Evolutionary conservation across 257 asterid species (phyloP).

Genomic region (Leonotis leonurus): DNA sequence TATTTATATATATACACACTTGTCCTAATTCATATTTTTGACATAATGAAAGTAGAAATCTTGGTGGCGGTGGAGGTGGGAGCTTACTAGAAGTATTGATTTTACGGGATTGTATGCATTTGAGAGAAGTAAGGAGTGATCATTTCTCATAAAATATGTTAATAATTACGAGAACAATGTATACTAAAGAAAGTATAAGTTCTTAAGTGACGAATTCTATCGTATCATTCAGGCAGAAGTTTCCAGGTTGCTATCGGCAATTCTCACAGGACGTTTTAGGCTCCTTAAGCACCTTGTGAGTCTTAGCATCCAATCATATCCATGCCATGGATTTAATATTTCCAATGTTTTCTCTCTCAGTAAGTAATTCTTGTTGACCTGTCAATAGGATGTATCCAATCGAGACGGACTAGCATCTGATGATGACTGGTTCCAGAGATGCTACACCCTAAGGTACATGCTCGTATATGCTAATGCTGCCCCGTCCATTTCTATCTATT

Average conservation of each 20-base stretch:
- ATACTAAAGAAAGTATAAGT: background rate
- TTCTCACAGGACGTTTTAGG: conserved; percentile 59
- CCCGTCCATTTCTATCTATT: background rate
- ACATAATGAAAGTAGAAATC: conserved; percentile 39
- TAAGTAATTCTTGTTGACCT: conserved; percentile 11
- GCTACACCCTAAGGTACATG: conserved; percentile 48
- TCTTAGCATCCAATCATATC: conserved; percentile 8
- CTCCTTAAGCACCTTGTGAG: conserved; percentile 70
- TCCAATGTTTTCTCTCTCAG: conserved; percentile 5
- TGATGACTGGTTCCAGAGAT: conserved; percentile 52
- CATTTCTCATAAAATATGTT: background rate
- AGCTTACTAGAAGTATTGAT: conserved; percentile 54
- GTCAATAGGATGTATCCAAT: conserved; percentile 66
- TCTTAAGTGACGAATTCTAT: conserved; percentile 7
- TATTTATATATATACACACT: background rate
- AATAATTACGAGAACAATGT: too few species aligned
- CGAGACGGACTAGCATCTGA: conserved; percentile 75
- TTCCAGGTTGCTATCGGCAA: conserved; percentile 57
- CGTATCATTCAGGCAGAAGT: conserved; percentile 63
- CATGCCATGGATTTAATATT: background rate
- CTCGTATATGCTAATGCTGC: conserved; percentile 7
- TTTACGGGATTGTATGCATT: conserved; percentile 76
- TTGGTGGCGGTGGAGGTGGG: conserved; percentile 58
- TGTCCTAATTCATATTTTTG: background rate
- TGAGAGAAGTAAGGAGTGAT: conserved; percentile 54